Evolutionary conservation across 345 rosid genomes (phyloP), one percentile per base, ranked within the genome.

Genomic region (Lumnitzera racemosa): DNA sequence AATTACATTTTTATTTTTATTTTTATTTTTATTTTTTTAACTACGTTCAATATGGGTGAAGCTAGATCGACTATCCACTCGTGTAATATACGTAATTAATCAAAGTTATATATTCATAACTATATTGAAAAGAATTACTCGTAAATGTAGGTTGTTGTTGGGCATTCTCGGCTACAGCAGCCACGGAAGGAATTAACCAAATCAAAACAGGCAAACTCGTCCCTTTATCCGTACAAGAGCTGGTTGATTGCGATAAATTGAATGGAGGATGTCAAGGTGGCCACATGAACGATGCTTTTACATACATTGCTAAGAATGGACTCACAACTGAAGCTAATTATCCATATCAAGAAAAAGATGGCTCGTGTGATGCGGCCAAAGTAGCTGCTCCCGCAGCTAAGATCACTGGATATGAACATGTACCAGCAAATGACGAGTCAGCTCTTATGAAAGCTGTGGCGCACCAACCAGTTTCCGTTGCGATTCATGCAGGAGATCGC

Each of bases 161-260:
- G 87, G 89, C 92, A 48, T 86, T 83, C 68, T 74, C 87, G 3
- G 80, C 84, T 0, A 70, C 68, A 49, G 89, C 85, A 43, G 85
- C 87, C 1, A 67, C 66, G 15, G 87, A 86, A 73, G 85, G 89
- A 49, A 55, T 76, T 12, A 64, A 60, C 36, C 66, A 78, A 54
- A 70, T 83, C 53, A 67, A 61, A 14, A 73, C 65, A 0, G 77
- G 94, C 11, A 80, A 67, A 6, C 66, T 83, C 16, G 8, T 74
- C 27, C 76, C 89, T 46, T 53, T 86, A 2, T 86, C 89, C 3
- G 83, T 74, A 70, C 94, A 83, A 50, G 69, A 83, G 24, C 84
- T 83, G 2, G 61, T 78, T 12, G 89, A 83, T 58, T 81, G 86
- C 17, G 83, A 73, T 66, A 61, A 24, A 14, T 5, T 15, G 3